Conservation (phyloP, 495 filamentous ascomycete species). For the Xylaria bambusicola region DNA sequence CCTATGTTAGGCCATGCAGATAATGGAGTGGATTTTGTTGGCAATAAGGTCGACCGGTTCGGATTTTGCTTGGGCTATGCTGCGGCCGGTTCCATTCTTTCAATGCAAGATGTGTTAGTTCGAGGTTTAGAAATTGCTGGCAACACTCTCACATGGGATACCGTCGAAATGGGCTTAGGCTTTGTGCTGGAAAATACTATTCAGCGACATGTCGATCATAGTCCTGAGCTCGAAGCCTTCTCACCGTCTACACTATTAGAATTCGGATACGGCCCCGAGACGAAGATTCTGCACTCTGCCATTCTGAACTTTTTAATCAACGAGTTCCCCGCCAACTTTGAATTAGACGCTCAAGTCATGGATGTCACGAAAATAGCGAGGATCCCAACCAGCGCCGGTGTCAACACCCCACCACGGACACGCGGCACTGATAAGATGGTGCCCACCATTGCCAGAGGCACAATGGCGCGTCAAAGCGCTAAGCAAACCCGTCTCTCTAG, state of each 20-base stretch:
- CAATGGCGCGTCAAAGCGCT: constrained; percentile 27
- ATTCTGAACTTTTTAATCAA: constrained; percentile 47
- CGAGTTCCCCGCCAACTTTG: constrained; percentile 51
- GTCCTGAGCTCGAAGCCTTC: constrained; percentile 26
- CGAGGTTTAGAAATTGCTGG: constrained; percentile 50
- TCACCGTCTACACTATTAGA: constrained; percentile 17
- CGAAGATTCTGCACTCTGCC: constrained; percentile 36
- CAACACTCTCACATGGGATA: constrained; percentile 54
- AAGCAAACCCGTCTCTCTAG: constrained; percentile 49
- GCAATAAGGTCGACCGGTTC: constrained; percentile 41
- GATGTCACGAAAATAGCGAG: constrained; percentile 41
- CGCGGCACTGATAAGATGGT: constrained; percentile 6
- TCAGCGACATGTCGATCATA: constrained; percentile 28
- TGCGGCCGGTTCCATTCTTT: constrained; percentile 52
- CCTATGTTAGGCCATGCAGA: constrained; percentile 19
- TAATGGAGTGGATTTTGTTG: constrained; percentile 28
- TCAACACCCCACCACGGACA: constrained; percentile 16
- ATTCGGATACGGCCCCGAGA: constrained; percentile 34
- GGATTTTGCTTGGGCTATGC: constrained; percentile 54
- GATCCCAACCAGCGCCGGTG: constrained; percentile 35
- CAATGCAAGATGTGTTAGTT: constrained; percentile 43
- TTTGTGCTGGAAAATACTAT: constrained; percentile 33
- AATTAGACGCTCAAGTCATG: constrained; percentile 45
- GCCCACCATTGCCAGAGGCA: constrained; percentile 40
- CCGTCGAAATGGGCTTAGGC: constrained; percentile 50